Conservation (phyloP, 2,329 filamentous ascomycete species). For the Nemania sp. region DNA sequence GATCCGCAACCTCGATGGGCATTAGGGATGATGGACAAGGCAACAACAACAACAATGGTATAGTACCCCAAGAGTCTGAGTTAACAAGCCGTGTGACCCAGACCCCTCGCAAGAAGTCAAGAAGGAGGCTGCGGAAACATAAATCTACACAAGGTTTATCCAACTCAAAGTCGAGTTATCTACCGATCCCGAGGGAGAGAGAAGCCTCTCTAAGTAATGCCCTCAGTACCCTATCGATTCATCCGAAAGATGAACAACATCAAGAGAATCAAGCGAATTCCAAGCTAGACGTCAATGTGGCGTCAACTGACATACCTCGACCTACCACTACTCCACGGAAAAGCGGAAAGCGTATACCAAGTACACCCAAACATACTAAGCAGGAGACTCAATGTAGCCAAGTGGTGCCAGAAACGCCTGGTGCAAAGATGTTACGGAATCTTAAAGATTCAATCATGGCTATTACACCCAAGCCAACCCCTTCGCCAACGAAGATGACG, state of each 20-base stretch:
- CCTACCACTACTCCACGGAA: conserved; percentile 48
- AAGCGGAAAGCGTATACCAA: conserved; percentile 10
- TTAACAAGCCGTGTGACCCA: conserved; percentile 34
- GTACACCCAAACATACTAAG: conserved; percentile 29
- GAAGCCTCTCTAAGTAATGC: conserved; percentile 60
- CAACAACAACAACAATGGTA: conserved; percentile 58
- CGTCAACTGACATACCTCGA: conserved; percentile 38
- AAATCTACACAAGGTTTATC: conserved; percentile 45
- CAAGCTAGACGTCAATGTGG: conserved; percentile 46
- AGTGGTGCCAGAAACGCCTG: conserved; percentile 53
- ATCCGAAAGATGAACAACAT: conserved; percentile 48
- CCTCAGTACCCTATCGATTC: conserved; percentile 56
- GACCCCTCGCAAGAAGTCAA: conserved; percentile 24
- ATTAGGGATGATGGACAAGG: conserved; percentile 45
- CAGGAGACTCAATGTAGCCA: conserved; percentile 33
- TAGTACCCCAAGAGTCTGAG: conserved; percentile 45
- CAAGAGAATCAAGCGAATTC: conserved; percentile 62
- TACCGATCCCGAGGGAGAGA: conserved; percentile 49
- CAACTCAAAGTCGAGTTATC: conserved; percentile 32
- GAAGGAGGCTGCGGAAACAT: conserved; percentile 46
- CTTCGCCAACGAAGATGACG: conserved; percentile 59
- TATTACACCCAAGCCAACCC: conserved; percentile 48
- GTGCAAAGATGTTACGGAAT: conserved; percentile 45
- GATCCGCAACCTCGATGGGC: conserved; percentile 50
- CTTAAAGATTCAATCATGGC: conserved; percentile 48